A percentile compares a stretch with the other conserved stretches of the same genome.
Conservation (phyloP, 495 filamentous ascomycete species). For the Penicillium odoratum region DNA sequence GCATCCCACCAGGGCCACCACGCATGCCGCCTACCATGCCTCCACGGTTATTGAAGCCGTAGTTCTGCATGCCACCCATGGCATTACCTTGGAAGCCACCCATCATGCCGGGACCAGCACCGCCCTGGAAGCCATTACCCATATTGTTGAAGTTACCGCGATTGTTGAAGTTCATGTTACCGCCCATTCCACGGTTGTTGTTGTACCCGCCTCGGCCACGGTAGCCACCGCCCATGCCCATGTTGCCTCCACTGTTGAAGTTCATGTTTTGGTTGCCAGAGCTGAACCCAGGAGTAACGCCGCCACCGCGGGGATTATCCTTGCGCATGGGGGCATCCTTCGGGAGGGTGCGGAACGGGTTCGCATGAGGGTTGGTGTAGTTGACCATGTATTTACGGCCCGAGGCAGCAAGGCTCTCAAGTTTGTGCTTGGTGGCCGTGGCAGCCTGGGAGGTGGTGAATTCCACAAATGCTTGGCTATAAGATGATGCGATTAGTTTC, state of each 20-base stretch:
- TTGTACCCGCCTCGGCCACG: conserved; percentile 50
- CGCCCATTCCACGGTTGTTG: conserved; percentile 21
- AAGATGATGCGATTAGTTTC: neutral
- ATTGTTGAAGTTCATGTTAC: conserved; percentile 24
- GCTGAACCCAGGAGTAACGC: conserved; percentile 25
- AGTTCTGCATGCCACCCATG: conserved; percentile 60
- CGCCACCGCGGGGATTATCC: conserved; percentile 52
- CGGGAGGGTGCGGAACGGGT: conserved; percentile 88
- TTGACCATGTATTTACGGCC: conserved; percentile 69
- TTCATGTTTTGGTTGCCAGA: conserved; percentile 25
- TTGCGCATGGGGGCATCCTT: conserved; percentile 83
- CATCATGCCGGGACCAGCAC: conserved; percentile 50
- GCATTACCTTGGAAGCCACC: conserved; percentile 58
- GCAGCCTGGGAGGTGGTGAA: conserved; percentile 83
- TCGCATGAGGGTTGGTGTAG: conserved; percentile 73
- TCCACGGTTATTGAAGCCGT: conserved; percentile 62
- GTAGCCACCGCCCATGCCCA: conserved; percentile 37
- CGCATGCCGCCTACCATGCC: conserved; percentile 70
- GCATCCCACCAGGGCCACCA: conserved; percentile 66
- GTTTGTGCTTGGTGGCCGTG: conserved; percentile 77
- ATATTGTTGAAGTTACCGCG: conserved; percentile 39
- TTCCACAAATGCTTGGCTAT: conserved; percentile 87
- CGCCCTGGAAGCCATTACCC: conserved; percentile 48
- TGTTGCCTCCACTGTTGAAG: conserved; percentile 29
- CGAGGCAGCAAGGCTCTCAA: conserved; percentile 62